phyloP scores from a whole-genome alignment of 345 rosid species.

The Moricandia arvensis region DNA sequence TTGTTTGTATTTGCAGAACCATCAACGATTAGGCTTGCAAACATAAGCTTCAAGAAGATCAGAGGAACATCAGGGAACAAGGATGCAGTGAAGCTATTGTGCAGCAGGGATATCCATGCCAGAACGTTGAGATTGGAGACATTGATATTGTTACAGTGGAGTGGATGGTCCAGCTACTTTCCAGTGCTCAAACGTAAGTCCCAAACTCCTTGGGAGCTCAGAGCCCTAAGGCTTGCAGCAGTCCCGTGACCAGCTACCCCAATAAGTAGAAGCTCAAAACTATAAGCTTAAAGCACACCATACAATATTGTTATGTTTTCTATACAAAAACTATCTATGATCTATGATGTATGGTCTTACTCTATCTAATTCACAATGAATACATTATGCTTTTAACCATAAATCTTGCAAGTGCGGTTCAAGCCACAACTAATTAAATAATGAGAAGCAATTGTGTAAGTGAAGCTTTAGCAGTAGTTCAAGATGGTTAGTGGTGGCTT shows the following conservation, averaged over 20 bases:
- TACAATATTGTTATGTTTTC: not conserved
- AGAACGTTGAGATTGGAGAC: constrained; percentile 41
- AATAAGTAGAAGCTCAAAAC: constrained; percentile 19
- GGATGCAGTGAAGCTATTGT: constrained; percentile 47
- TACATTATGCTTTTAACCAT: no score
- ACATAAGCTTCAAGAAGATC: constrained; percentile 50
- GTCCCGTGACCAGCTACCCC: constrained; percentile 6
- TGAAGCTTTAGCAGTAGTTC: not conserved
- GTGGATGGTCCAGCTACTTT: constrained; percentile 36
- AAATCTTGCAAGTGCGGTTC: no score
- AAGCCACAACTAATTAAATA: no score
- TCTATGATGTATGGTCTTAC: constrained; percentile 16
- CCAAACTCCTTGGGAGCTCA: constrained; percentile 34
- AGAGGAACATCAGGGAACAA: constrained; percentile 48
- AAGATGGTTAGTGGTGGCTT: not conserved
- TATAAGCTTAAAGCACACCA: constrained; percentile 4
- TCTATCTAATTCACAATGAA: not conserved
- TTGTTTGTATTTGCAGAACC: constrained; percentile 26
- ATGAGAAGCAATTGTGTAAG: not conserved
- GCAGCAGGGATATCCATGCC: constrained; percentile 52
- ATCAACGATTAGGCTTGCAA: constrained; percentile 45
- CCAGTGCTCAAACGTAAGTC: constrained; percentile 45
- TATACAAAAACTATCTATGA: not conserved
- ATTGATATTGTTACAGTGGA: constrained; percentile 44
- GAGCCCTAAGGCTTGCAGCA: constrained; percentile 38